Evolutionary conservation across 1,284 basidiomycete genomes (phyloP), one percentile per base, ranked within the genome.

Genomic region (Pseudozyma hubeiensis): DNA sequence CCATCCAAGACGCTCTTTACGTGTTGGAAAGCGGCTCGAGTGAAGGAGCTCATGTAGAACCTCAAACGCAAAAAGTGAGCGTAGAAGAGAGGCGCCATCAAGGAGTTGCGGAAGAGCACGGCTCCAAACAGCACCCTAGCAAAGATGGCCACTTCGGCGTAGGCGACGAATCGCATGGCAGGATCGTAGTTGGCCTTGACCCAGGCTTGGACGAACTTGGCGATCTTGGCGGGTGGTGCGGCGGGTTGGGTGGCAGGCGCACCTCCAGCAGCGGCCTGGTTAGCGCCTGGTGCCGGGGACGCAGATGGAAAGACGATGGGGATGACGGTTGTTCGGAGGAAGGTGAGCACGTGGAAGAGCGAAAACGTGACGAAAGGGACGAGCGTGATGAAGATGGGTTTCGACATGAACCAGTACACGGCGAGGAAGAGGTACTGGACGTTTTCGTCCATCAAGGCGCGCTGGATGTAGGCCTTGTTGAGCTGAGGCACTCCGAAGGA

Each of bases 161-260:
- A 83, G 9, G 84, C 81, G 17, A 85, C 84, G 37, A 84, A 81
- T 51, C 79, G 77, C 84, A 85, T 85, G n/a, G 82, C 83, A 9
- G 80, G 81, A 57, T 84, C 82, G 69, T 85, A 84, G 63, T 84
- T 84, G 31, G 78, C 73, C 61, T 84, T 84, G 62, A 85, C 83
- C 83, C 81, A 81, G n/a, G 58, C 55, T 59, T 84, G 82, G 49
- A 83, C 71, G 43, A 79, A 68, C 61, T 83, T 83, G 52, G 78
- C 71, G n/a, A 70, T 52, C 57, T 80, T 79, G 34, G 80, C 75
- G 4, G 78, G 75, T 2, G 67, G 51, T 41, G 70, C 59, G 3
- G 73, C 52, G n/a, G 74, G 63, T 39, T 64, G 51, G 11, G 66
- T 37, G 0, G 74, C 47, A 24, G 62, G 65, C 11, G 74, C 64